Base-by-base conservation (phyloP, 176 grass and related monocot species). In the Paspalum notatum region DNA sequence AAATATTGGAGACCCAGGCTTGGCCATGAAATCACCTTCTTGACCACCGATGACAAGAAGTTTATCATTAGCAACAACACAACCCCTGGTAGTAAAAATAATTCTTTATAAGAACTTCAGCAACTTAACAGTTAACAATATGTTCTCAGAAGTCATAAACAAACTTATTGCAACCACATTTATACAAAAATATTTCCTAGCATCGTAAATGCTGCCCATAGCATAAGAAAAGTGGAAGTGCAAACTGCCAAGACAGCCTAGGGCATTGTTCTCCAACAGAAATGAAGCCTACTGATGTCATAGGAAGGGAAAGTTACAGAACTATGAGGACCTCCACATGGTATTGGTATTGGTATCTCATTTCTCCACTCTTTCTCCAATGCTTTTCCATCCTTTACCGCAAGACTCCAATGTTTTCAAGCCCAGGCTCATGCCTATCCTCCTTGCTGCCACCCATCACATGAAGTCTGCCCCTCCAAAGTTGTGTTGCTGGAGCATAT, bases 21-120 rank as follows among this genome's bases (percentile, higher is more conserved):
- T 99, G 12, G 97, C 97, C 97, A 99, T 99, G 86, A 91, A 99
- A 86, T 99, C 97, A 52, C 97, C 97, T 90, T 96, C 97, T 96
- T 99, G 93, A 57, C 97, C 97, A 85, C 97, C 97, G 68, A 99
- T 99, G 71, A 82, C 65, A 70, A 99, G 75, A 22, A 98, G 91
- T 74, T 93, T 86, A 88, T 99, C 89, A 80, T 96, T 99, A 76
- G 97, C 97, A 86, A 99, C 92, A 59, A 96, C 86, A 83, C 91
- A 99, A 39, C 91, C 87, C 91, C 97, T 99, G 83, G 66, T 48
- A 45, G 59, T 22, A 81, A 80, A 72, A 85, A 82, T 21, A 72
- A 84, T n/a, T 16, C 13, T 57, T n/a, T 18, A 77, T 81, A 59
- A 75, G 76, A 38, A 37, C 25, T 66, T 68, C 79, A 53, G 53